Evolutionary conservation across 179 eudicot species (phyloP).

Genomic region (Sideroxylon spinosum): DNA sequence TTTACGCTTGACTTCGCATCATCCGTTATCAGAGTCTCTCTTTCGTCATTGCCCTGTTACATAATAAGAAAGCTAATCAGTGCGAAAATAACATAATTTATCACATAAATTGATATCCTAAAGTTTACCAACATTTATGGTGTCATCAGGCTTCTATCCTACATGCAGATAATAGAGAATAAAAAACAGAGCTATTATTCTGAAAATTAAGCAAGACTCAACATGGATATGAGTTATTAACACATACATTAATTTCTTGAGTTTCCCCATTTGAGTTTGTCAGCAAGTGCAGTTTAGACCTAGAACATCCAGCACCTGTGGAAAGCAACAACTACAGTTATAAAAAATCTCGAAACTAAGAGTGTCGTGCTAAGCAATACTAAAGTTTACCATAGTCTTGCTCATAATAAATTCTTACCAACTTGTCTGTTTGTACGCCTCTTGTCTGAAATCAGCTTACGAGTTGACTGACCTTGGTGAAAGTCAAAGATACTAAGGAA

Average conservation of each 20-base stretch:
- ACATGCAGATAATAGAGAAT: not conserved
- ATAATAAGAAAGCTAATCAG: conserved; percentile 4
- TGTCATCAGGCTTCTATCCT: not conserved
- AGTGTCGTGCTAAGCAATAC: not conserved
- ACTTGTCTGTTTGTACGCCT: conserved; percentile 45
- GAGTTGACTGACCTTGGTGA: conserved; percentile 53
- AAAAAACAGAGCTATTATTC: not conserved
- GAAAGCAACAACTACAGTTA: conserved; percentile 16
- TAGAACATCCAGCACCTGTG: conserved; percentile 43
- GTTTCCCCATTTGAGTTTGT: conserved; percentile 31
- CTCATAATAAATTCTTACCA: conserved; percentile 34
- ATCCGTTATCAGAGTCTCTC: conserved; percentile 30
- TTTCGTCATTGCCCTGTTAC: conserved; percentile 46
- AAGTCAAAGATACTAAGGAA: conserved; percentile 65
- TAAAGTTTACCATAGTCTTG: not conserved
- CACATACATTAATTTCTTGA: conserved; percentile 32
- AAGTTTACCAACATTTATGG: not conserved
- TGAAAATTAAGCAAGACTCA: not conserved
- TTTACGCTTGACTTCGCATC: conserved; percentile 59
- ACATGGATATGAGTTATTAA: not conserved
- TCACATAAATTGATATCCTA: not conserved
- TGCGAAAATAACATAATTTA: not conserved
- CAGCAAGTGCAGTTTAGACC: conserved; percentile 30
- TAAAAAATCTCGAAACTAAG: not conserved
- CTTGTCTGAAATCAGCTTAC: conserved; percentile 49